Percentiles rank a stretch among this genome's conserved stretches.
These are phyloP conservation scores for Limtongozyma cylindracea DNA, from an alignment of 805 yeast species.

Conservation along the genomic window DNA sequence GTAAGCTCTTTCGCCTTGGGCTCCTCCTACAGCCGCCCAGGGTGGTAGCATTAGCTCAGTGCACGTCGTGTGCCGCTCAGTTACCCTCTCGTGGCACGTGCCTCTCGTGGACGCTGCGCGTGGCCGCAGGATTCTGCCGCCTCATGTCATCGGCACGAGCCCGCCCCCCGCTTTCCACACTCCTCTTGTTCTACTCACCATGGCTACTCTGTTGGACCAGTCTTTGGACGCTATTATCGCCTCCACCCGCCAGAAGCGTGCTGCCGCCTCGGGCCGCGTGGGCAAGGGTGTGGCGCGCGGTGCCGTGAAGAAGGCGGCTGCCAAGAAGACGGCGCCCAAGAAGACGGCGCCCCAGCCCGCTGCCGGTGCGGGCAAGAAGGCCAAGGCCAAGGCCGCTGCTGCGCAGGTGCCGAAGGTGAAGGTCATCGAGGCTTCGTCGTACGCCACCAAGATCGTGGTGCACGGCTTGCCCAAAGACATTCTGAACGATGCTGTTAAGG, in stretches of 20 bases:
- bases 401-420: conserved; percentile 16
- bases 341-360: conserved; percentile 6
- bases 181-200: conserved; percentile 5
- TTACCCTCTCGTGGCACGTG: too few species aligned
- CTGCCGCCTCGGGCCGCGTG: conserved; percentile 1
- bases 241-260: conserved; percentile 11
- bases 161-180: too few species aligned
- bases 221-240: conserved; percentile 89
- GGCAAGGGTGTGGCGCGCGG: conserved; percentile 8
- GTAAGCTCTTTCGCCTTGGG: too few species aligned
- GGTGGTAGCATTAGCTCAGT: too few species aligned
- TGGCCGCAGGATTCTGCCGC: too few species aligned
- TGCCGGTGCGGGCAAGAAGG: neutral
- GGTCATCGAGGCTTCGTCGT: too few species aligned
- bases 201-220: conserved; percentile 73
- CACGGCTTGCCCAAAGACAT: conserved; percentile 70
- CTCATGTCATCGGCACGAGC: too few species aligned
- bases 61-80: too few species aligned
- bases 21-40: too few species aligned
- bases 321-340: too few species aligned
- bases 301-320: conserved; percentile 3
- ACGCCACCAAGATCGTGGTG: conserved; percentile 65
- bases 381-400: conserved; percentile 1
- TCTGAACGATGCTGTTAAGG: conserved; percentile 63
- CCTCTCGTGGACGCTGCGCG: too few species aligned